Percentiles rank a stretch among this genome's conserved stretches.
Conservation (phyloP, 352 stramenopile species). For the Thalassiosira exigua region DNA sequence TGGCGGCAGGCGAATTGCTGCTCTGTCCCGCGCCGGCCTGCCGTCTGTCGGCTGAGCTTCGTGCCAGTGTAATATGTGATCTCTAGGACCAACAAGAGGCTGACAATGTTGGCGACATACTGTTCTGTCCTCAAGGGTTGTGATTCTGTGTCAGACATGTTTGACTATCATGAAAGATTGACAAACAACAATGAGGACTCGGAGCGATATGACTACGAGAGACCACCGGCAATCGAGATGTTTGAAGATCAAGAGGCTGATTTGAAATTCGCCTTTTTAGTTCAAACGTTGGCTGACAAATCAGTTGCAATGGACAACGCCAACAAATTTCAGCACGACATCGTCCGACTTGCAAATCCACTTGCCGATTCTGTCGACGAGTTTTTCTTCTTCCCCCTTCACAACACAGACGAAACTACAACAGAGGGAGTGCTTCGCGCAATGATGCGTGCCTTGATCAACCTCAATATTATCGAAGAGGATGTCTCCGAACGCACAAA, state of each 20-base stretch:
- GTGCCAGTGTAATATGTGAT: too few relatives aligned
- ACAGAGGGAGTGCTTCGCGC: neutral
- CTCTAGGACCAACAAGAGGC: too few relatives aligned
- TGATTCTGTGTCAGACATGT: too few relatives aligned
- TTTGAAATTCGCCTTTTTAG: neutral
- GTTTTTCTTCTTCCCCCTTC: constrained; percentile 3
- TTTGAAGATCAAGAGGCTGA: neutral
- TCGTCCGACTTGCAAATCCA: constrained; percentile 8
- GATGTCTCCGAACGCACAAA: too few relatives aligned
- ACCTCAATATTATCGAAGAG: constrained; percentile 8
- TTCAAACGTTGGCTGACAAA: neutral
- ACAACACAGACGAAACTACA: constrained; percentile 9
- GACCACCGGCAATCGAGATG: neutral
- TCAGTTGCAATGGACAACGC: neutral
- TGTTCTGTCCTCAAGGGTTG: too few relatives aligned
- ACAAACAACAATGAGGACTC: too few relatives aligned
- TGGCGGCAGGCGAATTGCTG: too few relatives aligned
- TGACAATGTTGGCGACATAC: too few relatives aligned
- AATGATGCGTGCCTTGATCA: constrained; percentile 6
- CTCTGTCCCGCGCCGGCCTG: too few relatives aligned
- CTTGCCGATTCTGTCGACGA: constrained; percentile 5
- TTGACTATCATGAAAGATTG: too few relatives aligned
- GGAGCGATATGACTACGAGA: too few relatives aligned
- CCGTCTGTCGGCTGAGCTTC: too few relatives aligned
- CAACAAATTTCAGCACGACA: neutral